phyloP scores from a whole-genome alignment of 2,329 filamentous ascomycete genomes.

The Claviceps sp. region DNA sequence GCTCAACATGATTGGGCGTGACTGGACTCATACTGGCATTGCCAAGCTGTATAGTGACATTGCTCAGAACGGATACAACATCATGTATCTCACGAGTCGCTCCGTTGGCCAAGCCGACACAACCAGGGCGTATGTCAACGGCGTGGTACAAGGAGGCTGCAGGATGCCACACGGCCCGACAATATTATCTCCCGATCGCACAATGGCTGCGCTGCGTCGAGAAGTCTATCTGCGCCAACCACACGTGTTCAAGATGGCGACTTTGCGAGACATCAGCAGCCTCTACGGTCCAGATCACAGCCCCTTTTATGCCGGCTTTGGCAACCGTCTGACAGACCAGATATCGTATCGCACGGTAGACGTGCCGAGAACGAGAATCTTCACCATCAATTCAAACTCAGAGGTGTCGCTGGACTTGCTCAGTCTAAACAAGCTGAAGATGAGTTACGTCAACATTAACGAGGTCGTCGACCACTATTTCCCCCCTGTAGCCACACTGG shows the following conservation, averaged over 20 bases:
- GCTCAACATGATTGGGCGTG: constrained; percentile 87
- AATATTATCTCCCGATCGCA: constrained; percentile 88
- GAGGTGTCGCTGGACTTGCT: constrained; percentile 87
- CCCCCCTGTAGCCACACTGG: constrained; percentile 73
- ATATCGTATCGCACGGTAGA: constrained; percentile 93
- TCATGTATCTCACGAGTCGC: constrained; percentile 92
- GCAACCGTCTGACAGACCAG: constrained; percentile 90
- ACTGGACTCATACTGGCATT: constrained; percentile 95
- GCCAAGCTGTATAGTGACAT: constrained; percentile 97
- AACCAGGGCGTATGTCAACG: constrained; percentile 78
- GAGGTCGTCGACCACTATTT: constrained; percentile 98
- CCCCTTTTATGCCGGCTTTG: constrained; percentile 94
- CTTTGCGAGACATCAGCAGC: constrained; percentile 81
- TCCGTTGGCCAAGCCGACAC: constrained; percentile 88
- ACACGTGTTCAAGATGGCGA: constrained; percentile 99
- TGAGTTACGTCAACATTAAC: constrained; percentile 92
- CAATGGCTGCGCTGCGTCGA: constrained; percentile 79
- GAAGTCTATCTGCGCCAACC: constrained; percentile 94
- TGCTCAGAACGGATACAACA: constrained; percentile 89
- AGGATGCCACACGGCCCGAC: constrained; percentile 79
- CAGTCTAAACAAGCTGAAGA: constrained; percentile 86
- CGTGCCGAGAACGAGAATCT: constrained; percentile 86
- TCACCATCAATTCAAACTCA: constrained; percentile 96
- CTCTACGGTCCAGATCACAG: constrained; percentile 65
- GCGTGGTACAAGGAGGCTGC: constrained; percentile 79